phyloP scores from a whole-genome alignment of 2,329 filamentous ascomycete species.

The Sphaerulina populicola region DNA sequence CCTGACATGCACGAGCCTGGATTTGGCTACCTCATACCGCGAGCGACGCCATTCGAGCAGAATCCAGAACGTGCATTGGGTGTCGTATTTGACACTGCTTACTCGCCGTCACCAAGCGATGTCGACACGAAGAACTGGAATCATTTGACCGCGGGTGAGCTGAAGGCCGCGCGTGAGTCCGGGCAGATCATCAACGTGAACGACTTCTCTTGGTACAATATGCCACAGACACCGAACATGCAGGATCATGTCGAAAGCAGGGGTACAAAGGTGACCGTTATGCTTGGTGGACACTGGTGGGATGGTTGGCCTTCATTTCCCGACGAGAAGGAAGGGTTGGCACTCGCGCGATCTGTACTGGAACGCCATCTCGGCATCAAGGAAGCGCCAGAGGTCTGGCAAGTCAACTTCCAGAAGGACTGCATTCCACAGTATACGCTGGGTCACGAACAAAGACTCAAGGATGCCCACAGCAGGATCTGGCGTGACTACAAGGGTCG shows the following conservation, averaged over 20 bases:
- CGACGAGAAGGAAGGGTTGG: conserved; percentile 54
- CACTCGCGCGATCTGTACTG: conserved; percentile 62
- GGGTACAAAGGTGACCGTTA: conserved; percentile 80
- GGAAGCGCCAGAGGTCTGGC: conserved; percentile 52
- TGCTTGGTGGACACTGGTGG: conserved; percentile 93
- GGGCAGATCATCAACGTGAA: conserved; percentile 29
- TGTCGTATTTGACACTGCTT: conserved; percentile 80
- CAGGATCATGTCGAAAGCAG: conserved; percentile 39
- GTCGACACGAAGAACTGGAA: conserved; percentile 23
- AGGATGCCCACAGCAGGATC: conserved; percentile 49
- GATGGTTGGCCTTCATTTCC: conserved; percentile 56
- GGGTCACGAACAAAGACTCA: conserved; percentile 61
- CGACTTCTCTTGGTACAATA: conserved; percentile 31
- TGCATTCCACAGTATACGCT: conserved; percentile 89
- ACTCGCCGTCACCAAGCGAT: conserved; percentile 26
- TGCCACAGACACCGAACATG: conserved; percentile 25
- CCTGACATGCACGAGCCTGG: conserved; percentile 59
- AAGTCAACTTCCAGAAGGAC: conserved; percentile 54
- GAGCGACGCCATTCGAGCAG: conserved; percentile 57
- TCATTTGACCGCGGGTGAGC: conserved; percentile 18
- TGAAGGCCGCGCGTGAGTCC: conserved; percentile 21
- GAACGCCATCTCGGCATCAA: conserved; percentile 66
- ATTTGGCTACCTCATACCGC: conserved; percentile 88
- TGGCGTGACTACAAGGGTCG: conserved; percentile 50
- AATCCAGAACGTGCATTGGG: conserved; percentile 81